These are phyloP conservation scores for Ceratocystiopsis brevicomis DNA, from an alignment of 2,329 filamentous ascomycete species.

Conservation along the genomic window DNA sequence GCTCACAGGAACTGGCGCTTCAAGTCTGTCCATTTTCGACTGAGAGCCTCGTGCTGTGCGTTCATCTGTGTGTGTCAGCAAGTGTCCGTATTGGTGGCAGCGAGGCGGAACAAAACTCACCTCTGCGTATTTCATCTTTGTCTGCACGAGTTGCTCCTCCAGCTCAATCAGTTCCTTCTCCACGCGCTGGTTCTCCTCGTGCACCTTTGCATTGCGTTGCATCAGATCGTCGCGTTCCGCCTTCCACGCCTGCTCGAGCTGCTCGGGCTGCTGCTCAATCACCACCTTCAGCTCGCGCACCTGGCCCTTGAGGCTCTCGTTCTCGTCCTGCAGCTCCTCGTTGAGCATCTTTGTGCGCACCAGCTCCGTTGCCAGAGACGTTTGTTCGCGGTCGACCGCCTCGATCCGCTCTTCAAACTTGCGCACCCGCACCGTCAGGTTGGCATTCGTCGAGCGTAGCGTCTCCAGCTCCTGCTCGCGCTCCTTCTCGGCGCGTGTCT, in stretches of 20 bases:
- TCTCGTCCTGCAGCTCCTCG: constrained; percentile 71
- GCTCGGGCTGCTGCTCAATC: constrained; percentile 73
- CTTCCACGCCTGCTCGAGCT: constrained; percentile 67
- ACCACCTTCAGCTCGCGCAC: constrained; percentile 70
- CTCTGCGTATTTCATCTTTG: constrained; percentile 91
- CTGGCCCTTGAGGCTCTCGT: constrained; percentile 71
- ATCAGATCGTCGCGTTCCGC: constrained; percentile 81
- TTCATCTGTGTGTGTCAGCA: constrained; percentile 36
- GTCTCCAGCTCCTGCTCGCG: constrained; percentile 64
- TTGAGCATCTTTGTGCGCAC: constrained; percentile 89
- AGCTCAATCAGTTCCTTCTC: constrained; percentile 84
- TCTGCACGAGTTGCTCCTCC: constrained; percentile 78
- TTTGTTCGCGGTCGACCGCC: constrained; percentile 75
- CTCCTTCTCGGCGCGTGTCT: constrained; percentile 62
- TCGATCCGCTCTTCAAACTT: constrained; percentile 75
- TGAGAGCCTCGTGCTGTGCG: constrained; percentile 49
- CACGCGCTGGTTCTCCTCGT: constrained; percentile 74
- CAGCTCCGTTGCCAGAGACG: constrained; percentile 74
- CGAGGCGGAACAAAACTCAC: constrained; percentile 31
- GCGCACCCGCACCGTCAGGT: constrained; percentile 58
- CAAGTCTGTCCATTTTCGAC: constrained; percentile 60
- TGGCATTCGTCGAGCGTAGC: constrained; percentile 46
- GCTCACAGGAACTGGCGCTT: constrained; percentile 33
- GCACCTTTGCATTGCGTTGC: constrained; percentile 79
- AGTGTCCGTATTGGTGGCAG: constrained; percentile 1